A percentile compares a stretch with the other conserved stretches of the same genome.
These are phyloP conservation scores for Plectranthus barbatus DNA, from an alignment of 257 asterid species.

Conservation along the genomic window DNA sequence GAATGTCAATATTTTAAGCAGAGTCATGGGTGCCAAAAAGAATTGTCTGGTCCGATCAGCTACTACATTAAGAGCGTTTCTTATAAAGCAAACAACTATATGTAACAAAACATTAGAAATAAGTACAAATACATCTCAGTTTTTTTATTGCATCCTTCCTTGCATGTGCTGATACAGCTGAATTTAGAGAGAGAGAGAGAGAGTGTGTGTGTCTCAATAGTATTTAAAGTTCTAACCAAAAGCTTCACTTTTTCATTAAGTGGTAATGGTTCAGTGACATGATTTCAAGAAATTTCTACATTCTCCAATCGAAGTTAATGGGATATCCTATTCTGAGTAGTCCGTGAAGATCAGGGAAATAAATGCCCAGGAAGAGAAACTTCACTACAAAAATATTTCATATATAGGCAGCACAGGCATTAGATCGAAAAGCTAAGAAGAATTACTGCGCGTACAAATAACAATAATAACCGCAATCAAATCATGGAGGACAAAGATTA, in stretches of 20 bases:
- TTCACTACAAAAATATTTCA: background rate
- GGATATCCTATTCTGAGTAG: background rate
- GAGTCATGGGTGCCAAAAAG: background rate
- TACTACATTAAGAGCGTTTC: background rate
- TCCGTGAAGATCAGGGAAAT: background rate
- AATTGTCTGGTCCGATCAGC: background rate
- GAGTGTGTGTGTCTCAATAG: background rate
- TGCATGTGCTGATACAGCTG: background rate
- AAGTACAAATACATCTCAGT: background rate
- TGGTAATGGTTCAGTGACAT: background rate
- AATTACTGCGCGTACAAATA: background rate
- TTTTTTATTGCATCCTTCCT: background rate
- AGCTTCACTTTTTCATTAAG: background rate
- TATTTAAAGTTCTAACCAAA: background rate
- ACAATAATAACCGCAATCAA: background rate
- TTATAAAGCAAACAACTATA: background rate
- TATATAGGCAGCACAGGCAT: background rate
- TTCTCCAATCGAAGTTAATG: background rate
- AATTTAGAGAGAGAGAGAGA: background rate
- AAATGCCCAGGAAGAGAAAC: background rate
- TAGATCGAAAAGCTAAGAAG: background rate
- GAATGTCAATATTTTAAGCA: background rate
- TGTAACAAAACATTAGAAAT: background rate
- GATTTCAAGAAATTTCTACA: background rate
- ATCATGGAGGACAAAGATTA: background rate